These are phyloP conservation scores for Fusarium sp. DNA, from an alignment of 2,329 filamentous ascomycete species.

Conservation along the genomic window DNA sequence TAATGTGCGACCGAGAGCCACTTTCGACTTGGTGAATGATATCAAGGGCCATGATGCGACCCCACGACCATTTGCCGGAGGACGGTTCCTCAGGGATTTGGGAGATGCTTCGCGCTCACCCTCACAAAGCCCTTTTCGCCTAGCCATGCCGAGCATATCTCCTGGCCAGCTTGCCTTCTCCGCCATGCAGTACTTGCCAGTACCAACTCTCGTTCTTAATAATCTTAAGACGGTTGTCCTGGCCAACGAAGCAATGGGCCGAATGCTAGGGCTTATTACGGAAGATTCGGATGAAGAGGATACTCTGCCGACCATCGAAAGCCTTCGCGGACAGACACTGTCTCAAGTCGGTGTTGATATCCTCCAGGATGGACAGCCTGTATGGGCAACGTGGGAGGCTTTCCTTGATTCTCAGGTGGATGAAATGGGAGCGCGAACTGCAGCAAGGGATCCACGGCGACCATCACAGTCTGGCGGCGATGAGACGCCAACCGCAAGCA, in stretches of 20 bases:
- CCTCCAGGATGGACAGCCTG: constrained; percentile 72
- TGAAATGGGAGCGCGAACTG: constrained; percentile 54
- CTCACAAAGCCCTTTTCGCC: constrained; percentile 54
- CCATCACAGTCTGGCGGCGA: constrained; percentile 46
- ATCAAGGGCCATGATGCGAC: constrained; percentile 41
- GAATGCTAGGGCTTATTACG: constrained; percentile 70
- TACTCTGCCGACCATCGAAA: constrained; percentile 63
- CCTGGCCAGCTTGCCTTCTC: constrained; percentile 71
- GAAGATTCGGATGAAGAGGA: constrained; percentile 56
- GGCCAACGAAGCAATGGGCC: constrained; percentile 81
- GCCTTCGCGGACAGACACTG: constrained; percentile 73
- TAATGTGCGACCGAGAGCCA: constrained; percentile 32
- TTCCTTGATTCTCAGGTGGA: constrained; percentile 66
- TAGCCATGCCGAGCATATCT: constrained; percentile 61
- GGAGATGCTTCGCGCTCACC: constrained; percentile 48
- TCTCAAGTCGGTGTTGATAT: constrained; percentile 79
- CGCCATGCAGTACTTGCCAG: constrained; percentile 78
- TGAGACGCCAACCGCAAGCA: constrained; percentile 52
- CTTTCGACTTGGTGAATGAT: constrained; percentile 32
- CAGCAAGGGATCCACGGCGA: constrained; percentile 38
- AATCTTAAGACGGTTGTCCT: constrained; percentile 76
- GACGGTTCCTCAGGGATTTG: constrained; percentile 53
- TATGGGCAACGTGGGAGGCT: constrained; percentile 69
- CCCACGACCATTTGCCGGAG: constrained; percentile 41
- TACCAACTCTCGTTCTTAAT: constrained; percentile 77